Evolutionary conservation across 73 alveolate genomes (phyloP), one percentile per base, ranked within the genome.

Genomic region (Paramecium pentaurelia): DNA sequence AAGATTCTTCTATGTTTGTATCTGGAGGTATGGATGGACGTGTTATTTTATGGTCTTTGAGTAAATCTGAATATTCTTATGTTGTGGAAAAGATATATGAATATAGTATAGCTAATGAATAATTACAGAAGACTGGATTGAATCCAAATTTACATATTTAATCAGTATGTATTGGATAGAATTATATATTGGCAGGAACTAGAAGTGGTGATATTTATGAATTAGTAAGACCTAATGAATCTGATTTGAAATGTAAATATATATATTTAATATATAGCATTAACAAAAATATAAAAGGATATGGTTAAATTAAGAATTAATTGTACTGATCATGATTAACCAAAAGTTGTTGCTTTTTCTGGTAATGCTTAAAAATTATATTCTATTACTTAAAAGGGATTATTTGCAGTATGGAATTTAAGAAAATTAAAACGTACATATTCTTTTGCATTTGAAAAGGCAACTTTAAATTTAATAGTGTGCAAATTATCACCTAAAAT

Each of bases 1-100:
- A 96, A 40, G 93, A 92, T 49, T 96, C 97, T 27, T 68, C 90
- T 4, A 93, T 96, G 71, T 89, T 89, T 89, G 97, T 92, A 14
- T 95, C 97, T 27, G 99, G 99, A 25, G 99, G 99, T 6, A 95
- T 93, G 94, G 99, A 96, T 77, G 99, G 99, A 42, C 92, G 94
- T 16, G 95, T 96, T 8, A 90, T 93, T 42, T 92, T 96, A 60
- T 96, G 99, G 99, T 58, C 71, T 47, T 71, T 89, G 32, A 85
- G 94, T 40, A 89, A 85, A 32, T 42, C 92, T 44, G 94, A 89
- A 47, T 71, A 89, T 58, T 89, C 94, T 5, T 89, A 71, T 71
- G 84, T 89, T 16, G 71, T 89, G 4, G 94, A 89, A 32, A 89
- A 89, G 84, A 83, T 89, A 0, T 89, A 89, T 89, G 94, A 89